Evolutionary conservation across 805 yeast genomes (phyloP), one percentile per base, ranked within the genome.

Genomic region (Wickerhamomyces bovis): DNA sequence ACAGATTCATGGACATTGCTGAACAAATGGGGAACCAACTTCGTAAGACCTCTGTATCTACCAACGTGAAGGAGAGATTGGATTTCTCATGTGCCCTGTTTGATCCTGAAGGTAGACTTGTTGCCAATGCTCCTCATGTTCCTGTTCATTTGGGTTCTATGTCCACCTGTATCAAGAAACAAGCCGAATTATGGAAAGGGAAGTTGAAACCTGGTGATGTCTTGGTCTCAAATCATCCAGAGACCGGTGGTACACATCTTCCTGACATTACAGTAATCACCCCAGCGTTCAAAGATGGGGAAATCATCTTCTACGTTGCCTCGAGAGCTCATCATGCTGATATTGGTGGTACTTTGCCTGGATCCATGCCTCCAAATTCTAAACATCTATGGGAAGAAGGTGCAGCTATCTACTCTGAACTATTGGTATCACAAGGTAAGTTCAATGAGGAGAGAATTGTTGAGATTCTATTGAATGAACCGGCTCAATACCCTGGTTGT

Each of bases 311-410:
- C 63, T 90, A 88, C 72, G 89, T 88, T 13, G 98, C 97, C 0
- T 83, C 96, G 0, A 74, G 98, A 53, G 97, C 97, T 2, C 98
- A 90, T 66, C 98, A 92, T 67, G 90, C 97, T 6, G 98, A 90
- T 65, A 90, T 92, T 59, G 97, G 98, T 16, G 95, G 96, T 13
- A 78, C 84, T 48, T 67, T 88, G 31, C 96, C 97, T 1, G 97
- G 97, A 1, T 85, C 95, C 0, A 89, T 90, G 89, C 97, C 97
- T 15, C 96, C 97, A 10, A 81, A 85, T 60, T 88, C 97, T 2
- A 87, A 82, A 57, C 81, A 81, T 49, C 67, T 92, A 38, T 84
- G 80, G 72, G 90, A 90, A 60, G 97, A 90, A 66, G 98, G 97
- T 40, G 97, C 96, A 2, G 79, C 87, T 3, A 89, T 92, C 31